phyloP scores from a whole-genome alignment of 2,329 filamentous ascomycete genomes.

The Sporothrix humicola region DNA sequence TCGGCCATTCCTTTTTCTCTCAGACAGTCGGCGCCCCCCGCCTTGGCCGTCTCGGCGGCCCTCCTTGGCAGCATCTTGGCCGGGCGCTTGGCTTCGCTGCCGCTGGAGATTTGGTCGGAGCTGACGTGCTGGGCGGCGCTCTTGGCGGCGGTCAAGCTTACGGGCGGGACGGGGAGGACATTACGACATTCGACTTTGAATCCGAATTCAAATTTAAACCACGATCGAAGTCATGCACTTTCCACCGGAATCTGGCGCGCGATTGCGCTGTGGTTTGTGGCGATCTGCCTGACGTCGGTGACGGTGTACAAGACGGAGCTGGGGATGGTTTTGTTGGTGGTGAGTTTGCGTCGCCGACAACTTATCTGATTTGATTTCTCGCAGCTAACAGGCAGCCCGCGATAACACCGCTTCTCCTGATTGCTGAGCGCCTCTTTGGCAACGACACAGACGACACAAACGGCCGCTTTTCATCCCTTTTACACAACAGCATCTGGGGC shows the following conservation, averaged over 20 bases:
- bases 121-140: background rate
- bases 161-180: no score
- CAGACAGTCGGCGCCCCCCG: background rate
- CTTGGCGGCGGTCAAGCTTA: background rate
- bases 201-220: background rate
- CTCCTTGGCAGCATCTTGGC: constrained; percentile 11
- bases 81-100: background rate
- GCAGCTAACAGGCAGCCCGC: background rate
- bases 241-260: background rate
- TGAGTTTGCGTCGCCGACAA: background rate
- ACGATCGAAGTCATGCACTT: background rate
- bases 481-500: background rate
- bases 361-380: background rate
- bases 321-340: background rate
- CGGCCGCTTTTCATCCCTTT: background rate
- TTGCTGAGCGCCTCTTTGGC: background rate
- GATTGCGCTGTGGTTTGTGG: background rate
- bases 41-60: background rate
- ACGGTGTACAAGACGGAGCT: background rate
- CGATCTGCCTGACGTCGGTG: background rate
- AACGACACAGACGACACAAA: background rate
- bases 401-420: background rate
- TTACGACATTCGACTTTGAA: background rate
- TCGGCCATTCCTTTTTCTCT: background rate
- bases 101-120: constrained; percentile 11